Conservation (phyloP, 2,329 filamentous ascomycete genomes). For the Scolecobasidium constrictum region DNA sequence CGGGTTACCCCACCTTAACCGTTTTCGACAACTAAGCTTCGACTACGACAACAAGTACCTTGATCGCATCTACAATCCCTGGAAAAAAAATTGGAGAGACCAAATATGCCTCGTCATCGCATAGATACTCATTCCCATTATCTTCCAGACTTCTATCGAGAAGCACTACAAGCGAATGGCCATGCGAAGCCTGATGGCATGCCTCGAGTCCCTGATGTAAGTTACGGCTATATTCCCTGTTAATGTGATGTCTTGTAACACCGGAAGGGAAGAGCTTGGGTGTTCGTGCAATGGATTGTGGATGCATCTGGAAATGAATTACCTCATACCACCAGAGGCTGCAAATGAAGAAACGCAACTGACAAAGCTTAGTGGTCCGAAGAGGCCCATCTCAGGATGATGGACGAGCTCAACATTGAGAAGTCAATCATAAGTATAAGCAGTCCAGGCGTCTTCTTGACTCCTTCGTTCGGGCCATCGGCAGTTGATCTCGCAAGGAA, state of each 20-base stretch:
- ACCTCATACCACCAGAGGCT: too few relatives aligned
- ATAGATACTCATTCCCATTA: conserved; percentile 41
- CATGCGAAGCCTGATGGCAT: conserved; percentile 38
- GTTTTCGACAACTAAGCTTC: too few relatives aligned
- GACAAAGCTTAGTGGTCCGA: conserved; percentile 38
- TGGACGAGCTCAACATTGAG: conserved; percentile 37
- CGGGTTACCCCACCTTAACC: too few relatives aligned
- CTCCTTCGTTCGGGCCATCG: conserved; percentile 24
- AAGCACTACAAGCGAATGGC: conserved; percentile 29
- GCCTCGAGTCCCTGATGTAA: conserved; percentile 34
- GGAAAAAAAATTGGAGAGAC: too few relatives aligned
- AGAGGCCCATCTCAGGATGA: conserved; percentile 37
- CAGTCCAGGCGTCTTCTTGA: conserved; percentile 41
- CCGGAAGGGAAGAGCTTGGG: too few relatives aligned
- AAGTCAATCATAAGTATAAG: conserved; percentile 45
- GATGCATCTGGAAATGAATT: too few relatives aligned
- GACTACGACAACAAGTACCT: too few relatives aligned
- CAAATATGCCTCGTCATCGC: conserved; percentile 16
- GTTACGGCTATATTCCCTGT: too few relatives aligned
- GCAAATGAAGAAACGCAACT: too few relatives aligned
- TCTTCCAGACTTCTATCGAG: conserved; percentile 31
- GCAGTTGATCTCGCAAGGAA: conserved; percentile 27
- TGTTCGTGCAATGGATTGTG: too few relatives aligned
- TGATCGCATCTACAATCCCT: too few relatives aligned
- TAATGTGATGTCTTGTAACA: neutral